These are phyloP conservation scores for Clonostachys rosea DNA, from an alignment of 2,329 filamentous ascomycete species.

Conservation along the genomic window DNA sequence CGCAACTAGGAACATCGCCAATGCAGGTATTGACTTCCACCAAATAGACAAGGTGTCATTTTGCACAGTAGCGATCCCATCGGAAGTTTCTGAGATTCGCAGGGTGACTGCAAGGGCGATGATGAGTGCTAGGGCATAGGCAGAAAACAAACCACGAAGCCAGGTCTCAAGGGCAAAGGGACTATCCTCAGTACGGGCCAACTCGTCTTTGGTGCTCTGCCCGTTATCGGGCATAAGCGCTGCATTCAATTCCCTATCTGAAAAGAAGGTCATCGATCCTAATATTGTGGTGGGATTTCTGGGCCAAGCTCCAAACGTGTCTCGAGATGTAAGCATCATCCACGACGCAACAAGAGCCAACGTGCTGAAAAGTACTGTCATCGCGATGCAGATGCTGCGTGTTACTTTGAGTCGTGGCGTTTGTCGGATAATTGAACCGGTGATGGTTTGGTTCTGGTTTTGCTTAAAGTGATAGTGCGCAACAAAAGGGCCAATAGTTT, in stretches of 20 bases:
- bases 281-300: not conserved
- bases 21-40: not conserved
- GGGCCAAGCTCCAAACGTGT: not conserved
- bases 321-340: not conserved
- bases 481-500: not conserved
- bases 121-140: not conserved
- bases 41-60: not conserved
- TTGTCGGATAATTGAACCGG: not conserved
- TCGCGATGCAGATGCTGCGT: not conserved
- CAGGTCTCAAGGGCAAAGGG: not conserved
- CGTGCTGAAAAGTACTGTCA: not conserved
- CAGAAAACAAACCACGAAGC: not conserved
- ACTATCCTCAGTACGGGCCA: not conserved
- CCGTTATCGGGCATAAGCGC: not conserved
- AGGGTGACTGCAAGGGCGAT: not conserved
- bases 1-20: not conserved
- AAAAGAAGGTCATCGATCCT: not conserved
- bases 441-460: not conserved
- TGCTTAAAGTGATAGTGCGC: not conserved
- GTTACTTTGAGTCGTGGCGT: not conserved
- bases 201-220: not conserved
- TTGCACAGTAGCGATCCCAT: not conserved
- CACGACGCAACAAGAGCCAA: not conserved
- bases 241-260: not conserved
- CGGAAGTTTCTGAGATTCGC: not conserved